Evolutionary conservation across 2,329 filamentous ascomycete species (phyloP), one percentile per base, ranked within the genome.

Genomic region (Blastomyces parvus): DNA sequence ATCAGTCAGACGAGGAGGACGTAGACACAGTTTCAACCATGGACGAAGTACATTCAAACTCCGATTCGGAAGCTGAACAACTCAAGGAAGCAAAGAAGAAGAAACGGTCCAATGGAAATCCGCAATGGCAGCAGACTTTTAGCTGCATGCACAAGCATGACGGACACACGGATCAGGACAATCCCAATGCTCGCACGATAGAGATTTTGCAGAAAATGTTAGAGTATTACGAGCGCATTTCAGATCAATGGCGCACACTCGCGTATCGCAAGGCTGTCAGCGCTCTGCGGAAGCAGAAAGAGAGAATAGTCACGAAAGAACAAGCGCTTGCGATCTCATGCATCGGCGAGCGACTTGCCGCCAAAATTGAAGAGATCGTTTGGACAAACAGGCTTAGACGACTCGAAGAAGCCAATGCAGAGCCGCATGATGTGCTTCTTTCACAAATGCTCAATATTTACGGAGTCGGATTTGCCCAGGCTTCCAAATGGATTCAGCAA

Each of bases 281-380:
- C n/a, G 88, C 85, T 2, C 80, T 97, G 14, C 85, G 85, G 55
- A 86, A 84, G 58, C 88, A 92, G 65, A 72, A 78, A 0, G 71
- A 70, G 25, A 87, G 85, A 70, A 83, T 97, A 64, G 79, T 75
- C 3, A 92, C 88, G 0, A 86, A 83, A 64, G 81, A 86, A 59
- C 83, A 95, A 73, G 93, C 92, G 0, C 77, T 82, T 13, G 74
- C 76, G 1, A 80, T 97, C 0, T 85, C 86, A 0, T 83, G 82
- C 64, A 86, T 97, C 44, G 92, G 92, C 8, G 70, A 80, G 13
- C 83, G 89, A 0, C 78, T 97, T 1, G 91, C 91, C 0, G 80
- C 83, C 33, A 96, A 96, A 74, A 94, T 97, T 66, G 90, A 94
- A 69, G 93, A 97, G 72, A 96, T 97, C 53, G 89, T 86, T 1